Evolutionary conservation across 2,329 filamentous ascomycete genomes (phyloP).

Genomic region (Stemphylium lycopersici): DNA sequence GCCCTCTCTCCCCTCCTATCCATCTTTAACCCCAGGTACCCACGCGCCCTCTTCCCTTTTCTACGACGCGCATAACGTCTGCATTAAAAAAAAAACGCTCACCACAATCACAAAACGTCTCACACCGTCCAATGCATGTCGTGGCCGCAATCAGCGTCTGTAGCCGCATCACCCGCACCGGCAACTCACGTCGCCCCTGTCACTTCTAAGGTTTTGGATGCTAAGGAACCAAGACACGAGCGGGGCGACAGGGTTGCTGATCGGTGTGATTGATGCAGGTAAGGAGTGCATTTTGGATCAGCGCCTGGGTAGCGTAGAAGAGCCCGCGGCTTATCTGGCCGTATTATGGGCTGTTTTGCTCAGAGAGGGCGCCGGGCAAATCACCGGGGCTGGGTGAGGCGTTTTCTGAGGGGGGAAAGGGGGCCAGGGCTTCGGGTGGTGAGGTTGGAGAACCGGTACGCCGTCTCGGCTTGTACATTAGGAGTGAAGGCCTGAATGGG

Average conservation of each 20-base stretch:
- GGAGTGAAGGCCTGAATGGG: too few species aligned
- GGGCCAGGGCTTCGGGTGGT: too few species aligned
- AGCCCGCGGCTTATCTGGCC: too few species aligned
- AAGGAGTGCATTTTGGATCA: constrained; percentile 3
- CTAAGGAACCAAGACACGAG: background rate
- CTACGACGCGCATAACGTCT: background rate
- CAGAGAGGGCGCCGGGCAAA: too few species aligned
- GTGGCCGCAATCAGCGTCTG: background rate
- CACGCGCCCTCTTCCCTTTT: background rate
- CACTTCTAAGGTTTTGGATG: background rate
- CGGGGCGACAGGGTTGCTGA: background rate
- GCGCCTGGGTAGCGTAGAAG: background rate
- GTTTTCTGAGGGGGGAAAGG: too few species aligned
- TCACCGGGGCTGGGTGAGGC: too few species aligned
- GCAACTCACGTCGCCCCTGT: background rate
- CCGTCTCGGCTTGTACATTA: too few species aligned
- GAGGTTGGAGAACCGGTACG: too few species aligned
- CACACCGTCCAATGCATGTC: constrained; percentile 1
- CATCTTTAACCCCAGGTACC: background rate
- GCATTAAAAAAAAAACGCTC: background rate
- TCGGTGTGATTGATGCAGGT: constrained; percentile 7
- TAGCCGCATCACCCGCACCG: background rate
- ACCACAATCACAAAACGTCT: background rate
- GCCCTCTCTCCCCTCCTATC: background rate
- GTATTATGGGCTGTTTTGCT: too few species aligned